Conservation (phyloP, 768 basidiomycete species). For the Crassisporium funariophilum region DNA sequence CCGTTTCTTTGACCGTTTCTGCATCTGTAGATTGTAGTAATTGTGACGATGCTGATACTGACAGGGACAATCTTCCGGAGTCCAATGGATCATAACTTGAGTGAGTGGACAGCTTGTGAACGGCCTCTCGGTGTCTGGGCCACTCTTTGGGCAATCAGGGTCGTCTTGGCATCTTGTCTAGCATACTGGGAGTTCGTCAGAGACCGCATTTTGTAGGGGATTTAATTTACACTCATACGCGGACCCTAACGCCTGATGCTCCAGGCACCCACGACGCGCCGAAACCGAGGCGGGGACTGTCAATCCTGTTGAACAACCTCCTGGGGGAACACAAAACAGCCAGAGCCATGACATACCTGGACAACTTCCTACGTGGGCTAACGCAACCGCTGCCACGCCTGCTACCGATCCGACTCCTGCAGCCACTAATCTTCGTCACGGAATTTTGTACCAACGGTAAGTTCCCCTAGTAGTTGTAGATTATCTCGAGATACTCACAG, state of each 20-base stretch:
- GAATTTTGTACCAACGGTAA: too few relatives aligned
- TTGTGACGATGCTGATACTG: conserved; percentile 51
- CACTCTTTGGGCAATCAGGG: conserved; percentile 61
- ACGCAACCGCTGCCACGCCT: too few relatives aligned
- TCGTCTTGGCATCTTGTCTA: conserved; percentile 47
- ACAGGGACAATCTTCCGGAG: conserved; percentile 48
- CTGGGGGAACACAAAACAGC: too few relatives aligned
- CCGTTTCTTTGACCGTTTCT: background rate
- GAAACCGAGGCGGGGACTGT: conserved; percentile 7
- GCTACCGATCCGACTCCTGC: too few relatives aligned
- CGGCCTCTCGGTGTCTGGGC: conserved; percentile 71
- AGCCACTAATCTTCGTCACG: too few relatives aligned
- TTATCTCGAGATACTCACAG: background rate
- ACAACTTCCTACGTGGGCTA: too few relatives aligned
- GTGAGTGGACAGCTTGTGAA: conserved; percentile 65
- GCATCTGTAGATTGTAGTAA: conserved; percentile 47
- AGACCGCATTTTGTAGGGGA: conserved; percentile 25
- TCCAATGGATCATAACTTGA: conserved; percentile 37
- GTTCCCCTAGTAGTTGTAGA: too few relatives aligned
- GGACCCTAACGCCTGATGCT: background rate
- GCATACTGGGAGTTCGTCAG: conserved; percentile 60
- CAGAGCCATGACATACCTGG: too few relatives aligned
- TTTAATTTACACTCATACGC: background rate
- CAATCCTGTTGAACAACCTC: conserved; percentile 25
- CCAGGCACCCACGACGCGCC: background rate